phyloP scores from a whole-genome alignment of 768 basidiomycete genomes.

The Clathrus columnatus region DNA sequence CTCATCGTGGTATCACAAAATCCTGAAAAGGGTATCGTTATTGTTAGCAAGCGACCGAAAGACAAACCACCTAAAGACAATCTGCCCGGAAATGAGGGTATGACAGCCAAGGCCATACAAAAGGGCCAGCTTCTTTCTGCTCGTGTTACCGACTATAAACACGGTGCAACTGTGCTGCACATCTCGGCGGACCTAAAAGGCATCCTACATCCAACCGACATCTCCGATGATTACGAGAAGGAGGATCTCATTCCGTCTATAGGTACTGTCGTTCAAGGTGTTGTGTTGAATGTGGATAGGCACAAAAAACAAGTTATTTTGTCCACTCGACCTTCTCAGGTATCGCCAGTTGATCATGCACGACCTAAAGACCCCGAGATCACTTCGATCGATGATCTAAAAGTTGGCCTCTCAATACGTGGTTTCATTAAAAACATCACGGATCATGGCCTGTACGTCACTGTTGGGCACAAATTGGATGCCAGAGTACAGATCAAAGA shows the following conservation, averaged over 20 bases:
- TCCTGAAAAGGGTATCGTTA: constrained; percentile 75
- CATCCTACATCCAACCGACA: constrained; percentile 72
- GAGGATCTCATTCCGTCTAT: constrained; percentile 49
- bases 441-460: constrained; percentile 85
- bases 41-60: constrained; percentile 70
- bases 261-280: constrained; percentile 60
- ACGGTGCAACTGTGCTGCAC: constrained; percentile 62
- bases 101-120: constrained; percentile 58
- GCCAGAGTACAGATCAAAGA: constrained; percentile 91
- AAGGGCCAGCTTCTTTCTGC: constrained; percentile 74
- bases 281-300: constrained; percentile 61
- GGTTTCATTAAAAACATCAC: constrained; percentile 86
- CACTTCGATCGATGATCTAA: constrained; percentile 46
- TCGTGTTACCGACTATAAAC: constrained; percentile 65
- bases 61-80: constrained; percentile 30
- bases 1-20: constrained; percentile 87
- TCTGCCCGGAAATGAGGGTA: constrained; percentile 35
- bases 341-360: constrained; percentile 42
- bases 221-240: constrained; percentile 67
- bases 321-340: constrained; percentile 68
- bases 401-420: constrained; percentile 65
- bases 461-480: constrained; percentile 73
- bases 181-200: constrained; percentile 43
- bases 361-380: constrained; percentile 64
- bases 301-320: constrained; percentile 62